A percentile compares a stretch with the other conserved stretches of the same genome.
Evolutionary conservation across 768 basidiomycete genomes (phyloP).

Genomic region (Lentinula boryana): DNA sequence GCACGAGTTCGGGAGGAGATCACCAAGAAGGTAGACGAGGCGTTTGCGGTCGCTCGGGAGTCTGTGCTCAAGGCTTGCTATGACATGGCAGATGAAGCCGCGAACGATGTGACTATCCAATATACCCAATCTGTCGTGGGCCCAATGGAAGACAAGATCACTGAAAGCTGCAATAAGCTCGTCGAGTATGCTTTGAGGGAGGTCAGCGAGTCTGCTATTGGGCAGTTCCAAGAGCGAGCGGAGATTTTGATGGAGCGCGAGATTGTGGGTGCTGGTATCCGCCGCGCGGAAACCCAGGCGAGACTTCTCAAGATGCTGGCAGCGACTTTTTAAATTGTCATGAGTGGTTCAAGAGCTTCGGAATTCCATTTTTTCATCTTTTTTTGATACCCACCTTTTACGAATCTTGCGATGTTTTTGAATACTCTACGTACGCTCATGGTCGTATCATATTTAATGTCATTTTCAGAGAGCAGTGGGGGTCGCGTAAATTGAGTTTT

Average conservation of each 20-base stretch:
- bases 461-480: no score
- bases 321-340: not conserved
- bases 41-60: not conserved
- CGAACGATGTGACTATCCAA: not conserved
- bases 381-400: no score
- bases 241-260: slow-evolving; percentile 5
- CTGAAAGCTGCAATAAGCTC: not conserved
- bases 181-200: not conserved
- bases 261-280: not conserved
- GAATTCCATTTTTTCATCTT: no score
- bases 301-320: not conserved
- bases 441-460: no score
- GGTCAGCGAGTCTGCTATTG: not conserved
- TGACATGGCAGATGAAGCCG: not conserved
- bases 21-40: not conserved
- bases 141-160: not conserved
- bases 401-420: no score
- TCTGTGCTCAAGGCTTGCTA: not conserved
- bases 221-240: not conserved
- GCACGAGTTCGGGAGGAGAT: not conserved
- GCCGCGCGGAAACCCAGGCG: not conserved
- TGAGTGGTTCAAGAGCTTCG: no score
- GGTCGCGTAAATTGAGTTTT: no score
- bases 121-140: not conserved
- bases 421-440: no score